These are phyloP conservation scores for Epicoccum sorghinum DNA, from an alignment of 2,329 filamentous ascomycete genomes.

Conservation along the genomic window DNA sequence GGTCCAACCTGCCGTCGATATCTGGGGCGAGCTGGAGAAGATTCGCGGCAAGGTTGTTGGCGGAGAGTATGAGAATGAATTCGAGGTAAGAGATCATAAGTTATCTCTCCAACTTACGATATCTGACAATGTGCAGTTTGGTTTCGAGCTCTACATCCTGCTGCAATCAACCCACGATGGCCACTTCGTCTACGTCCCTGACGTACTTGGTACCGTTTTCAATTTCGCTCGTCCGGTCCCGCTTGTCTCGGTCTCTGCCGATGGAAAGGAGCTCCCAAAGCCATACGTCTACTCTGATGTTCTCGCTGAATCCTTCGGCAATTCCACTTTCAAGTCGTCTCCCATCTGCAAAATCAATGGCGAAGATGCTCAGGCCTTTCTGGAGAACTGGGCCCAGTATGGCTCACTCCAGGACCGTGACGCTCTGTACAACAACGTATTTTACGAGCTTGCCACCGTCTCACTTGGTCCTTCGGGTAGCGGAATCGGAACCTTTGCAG, in stretches of 20 bases:
- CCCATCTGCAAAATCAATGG: slow-evolving; percentile 63
- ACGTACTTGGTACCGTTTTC: slow-evolving; percentile 60
- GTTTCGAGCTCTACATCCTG: slow-evolving; percentile 44
- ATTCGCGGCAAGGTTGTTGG: slow-evolving; percentile 49
- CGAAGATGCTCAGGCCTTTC: slow-evolving; percentile 57
- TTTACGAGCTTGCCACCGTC: slow-evolving; percentile 54
- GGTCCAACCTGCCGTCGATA: slow-evolving; percentile 52
- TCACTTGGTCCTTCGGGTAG: slow-evolving; percentile 49
- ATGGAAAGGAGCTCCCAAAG: slow-evolving; percentile 58
- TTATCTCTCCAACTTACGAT: not conserved
- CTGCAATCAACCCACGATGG: slow-evolving; percentile 67
- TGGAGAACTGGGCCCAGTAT: slow-evolving; percentile 56
- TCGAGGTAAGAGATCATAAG: slow-evolving; percentile 34
- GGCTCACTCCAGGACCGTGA: slow-evolving; percentile 63
- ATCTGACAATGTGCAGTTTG: slow-evolving; percentile 34
- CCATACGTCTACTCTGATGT: slow-evolving; percentile 61
- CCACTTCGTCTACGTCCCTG: slow-evolving; percentile 65
- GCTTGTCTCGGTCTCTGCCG: slow-evolving; percentile 65
- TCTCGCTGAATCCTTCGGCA: slow-evolving; percentile 48
- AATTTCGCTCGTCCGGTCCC: slow-evolving; percentile 56
- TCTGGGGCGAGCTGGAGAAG: slow-evolving; percentile 47
- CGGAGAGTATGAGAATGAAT: slow-evolving; percentile 50
- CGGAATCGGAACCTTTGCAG: slow-evolving; percentile 53
- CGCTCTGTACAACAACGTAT: slow-evolving; percentile 61
- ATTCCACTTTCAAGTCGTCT: slow-evolving; percentile 53